phyloP scores from a whole-genome alignment of 805 yeast species.

The Candida manassasensis region DNA sequence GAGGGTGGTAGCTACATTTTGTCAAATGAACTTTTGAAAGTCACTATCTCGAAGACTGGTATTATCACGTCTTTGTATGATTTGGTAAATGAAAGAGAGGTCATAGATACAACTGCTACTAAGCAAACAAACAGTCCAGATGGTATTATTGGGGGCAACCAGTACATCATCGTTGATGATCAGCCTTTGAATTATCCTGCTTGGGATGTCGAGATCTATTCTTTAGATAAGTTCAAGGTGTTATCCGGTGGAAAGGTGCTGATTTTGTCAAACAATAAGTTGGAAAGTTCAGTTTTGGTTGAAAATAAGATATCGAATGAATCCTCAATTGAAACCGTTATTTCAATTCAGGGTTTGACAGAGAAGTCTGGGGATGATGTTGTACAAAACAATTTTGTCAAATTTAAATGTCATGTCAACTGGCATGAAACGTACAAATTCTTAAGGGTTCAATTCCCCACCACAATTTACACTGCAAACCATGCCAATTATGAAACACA shows the following conservation, averaged over 20 bases:
- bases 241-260: conserved; percentile 35
- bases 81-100: conserved; percentile 51
- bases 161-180: conserved; percentile 78
- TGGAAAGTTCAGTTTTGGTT: conserved; percentile 60
- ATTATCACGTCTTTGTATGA: conserved; percentile 63
- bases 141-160: conserved; percentile 60
- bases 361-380: conserved; percentile 41
- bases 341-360: conserved; percentile 62
- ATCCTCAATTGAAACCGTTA: conserved; percentile 60
- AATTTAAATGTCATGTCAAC: conserved; percentile 47
- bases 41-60: conserved; percentile 48
- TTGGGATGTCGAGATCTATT: conserved; percentile 94
- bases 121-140: conserved; percentile 34
- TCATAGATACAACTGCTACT: conserved; percentile 55
- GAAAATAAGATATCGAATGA: conserved; percentile 52
- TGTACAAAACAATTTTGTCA: conserved; percentile 28
- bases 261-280: conserved; percentile 46
- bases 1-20: conserved; percentile 43
- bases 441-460: conserved; percentile 93
- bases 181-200: conserved; percentile 91
- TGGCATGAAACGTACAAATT: conserved; percentile 90
- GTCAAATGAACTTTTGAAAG: conserved; percentile 58
- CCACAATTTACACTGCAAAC: conserved; percentile 65
- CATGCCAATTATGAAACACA: conserved; percentile 87
- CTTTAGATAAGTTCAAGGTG: conserved; percentile 65